Percentiles rank a stretch among this genome's conserved stretches.
Conservation (phyloP, 768 basidiomycete genomes). For the Floccularia luteovirens region DNA sequence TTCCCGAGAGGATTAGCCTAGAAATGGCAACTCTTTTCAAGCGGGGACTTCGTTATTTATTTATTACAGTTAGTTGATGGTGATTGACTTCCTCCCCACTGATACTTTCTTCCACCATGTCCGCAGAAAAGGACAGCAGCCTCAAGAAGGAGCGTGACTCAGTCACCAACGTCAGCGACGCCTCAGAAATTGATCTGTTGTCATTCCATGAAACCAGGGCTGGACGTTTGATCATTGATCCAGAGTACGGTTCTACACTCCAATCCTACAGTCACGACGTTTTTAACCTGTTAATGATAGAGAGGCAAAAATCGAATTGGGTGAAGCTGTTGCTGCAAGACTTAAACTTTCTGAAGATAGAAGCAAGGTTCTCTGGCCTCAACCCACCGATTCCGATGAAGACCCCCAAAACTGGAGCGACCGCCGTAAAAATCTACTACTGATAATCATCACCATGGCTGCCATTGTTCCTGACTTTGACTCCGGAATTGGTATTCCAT, state of each 20-base stretch:
- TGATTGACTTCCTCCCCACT: too few species aligned
- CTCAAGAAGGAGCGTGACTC: constrained; percentile 13
- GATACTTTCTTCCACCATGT: constrained; percentile 13
- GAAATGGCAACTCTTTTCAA: neutral
- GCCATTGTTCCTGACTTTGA: constrained; percentile 64
- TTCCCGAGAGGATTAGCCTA: neutral
- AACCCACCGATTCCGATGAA: constrained; percentile 52
- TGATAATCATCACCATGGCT: constrained; percentile 55
- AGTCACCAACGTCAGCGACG: constrained; percentile 9
- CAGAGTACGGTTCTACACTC: constrained; percentile 30
- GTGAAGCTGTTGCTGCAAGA: constrained; percentile 40
- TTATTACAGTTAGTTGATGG: neutral
- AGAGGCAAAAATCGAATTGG: constrained; percentile 58
- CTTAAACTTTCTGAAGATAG: constrained; percentile 55
- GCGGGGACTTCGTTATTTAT: neutral
- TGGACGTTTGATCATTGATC: constrained; percentile 56
- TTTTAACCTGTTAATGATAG: constrained; percentile 16
- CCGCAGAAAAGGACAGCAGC: constrained; percentile 14
- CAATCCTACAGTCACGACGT: neutral
- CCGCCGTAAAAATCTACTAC: constrained; percentile 43
- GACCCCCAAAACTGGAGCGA: constrained; percentile 65
- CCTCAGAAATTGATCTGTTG: constrained; percentile 21
- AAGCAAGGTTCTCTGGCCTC: constrained; percentile 60
- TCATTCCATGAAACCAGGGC: constrained; percentile 48
- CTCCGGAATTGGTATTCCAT: constrained; percentile 46